Conservation (phyloP, 2,329 filamentous ascomycete genomes). For the Fusarium compactum region DNA sequence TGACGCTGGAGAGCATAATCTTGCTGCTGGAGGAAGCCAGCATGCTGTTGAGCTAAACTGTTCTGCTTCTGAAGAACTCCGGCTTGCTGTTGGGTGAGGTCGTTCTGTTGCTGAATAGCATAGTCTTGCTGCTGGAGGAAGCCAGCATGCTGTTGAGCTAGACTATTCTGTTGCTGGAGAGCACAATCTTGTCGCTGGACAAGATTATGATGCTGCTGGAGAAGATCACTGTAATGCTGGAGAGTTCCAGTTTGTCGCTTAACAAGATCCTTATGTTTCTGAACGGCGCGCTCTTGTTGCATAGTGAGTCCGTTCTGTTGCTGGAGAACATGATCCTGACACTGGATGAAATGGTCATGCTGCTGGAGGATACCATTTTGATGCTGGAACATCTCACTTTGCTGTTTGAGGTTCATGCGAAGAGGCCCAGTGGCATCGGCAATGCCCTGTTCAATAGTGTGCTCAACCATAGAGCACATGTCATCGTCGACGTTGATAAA, state of each 20-base stretch:
- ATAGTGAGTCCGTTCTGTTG: background rate
- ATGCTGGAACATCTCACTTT: slow-evolving; percentile 38
- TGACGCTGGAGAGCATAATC: background rate
- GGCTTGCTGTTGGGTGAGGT: background rate
- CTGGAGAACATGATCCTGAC: background rate
- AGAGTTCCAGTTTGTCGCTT: background rate
- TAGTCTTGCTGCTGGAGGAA: background rate
- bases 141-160: background rate
- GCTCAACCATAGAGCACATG: slow-evolving; percentile 49
- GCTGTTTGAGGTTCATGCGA: slow-evolving; percentile 47
- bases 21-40: background rate
- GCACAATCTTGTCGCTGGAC: slow-evolving; percentile 42
- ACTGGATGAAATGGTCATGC: background rate
- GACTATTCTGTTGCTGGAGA: background rate
- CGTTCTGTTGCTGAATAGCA: background rate
- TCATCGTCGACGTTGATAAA: slow-evolving; percentile 34
- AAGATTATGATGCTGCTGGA: slow-evolving; percentile 42
- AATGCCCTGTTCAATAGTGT: slow-evolving; percentile 51
- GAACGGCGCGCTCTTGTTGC: background rate
- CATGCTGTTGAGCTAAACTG: background rate
- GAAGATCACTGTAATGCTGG: background rate
- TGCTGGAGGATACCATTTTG: background rate
- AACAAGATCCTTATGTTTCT: background rate
- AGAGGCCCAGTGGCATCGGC: slow-evolving; percentile 50
- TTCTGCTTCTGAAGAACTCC: background rate